Base-by-base conservation (phyloP, 768 basidiomycete genomes). In the Rhodocollybia butyracea region DNA sequence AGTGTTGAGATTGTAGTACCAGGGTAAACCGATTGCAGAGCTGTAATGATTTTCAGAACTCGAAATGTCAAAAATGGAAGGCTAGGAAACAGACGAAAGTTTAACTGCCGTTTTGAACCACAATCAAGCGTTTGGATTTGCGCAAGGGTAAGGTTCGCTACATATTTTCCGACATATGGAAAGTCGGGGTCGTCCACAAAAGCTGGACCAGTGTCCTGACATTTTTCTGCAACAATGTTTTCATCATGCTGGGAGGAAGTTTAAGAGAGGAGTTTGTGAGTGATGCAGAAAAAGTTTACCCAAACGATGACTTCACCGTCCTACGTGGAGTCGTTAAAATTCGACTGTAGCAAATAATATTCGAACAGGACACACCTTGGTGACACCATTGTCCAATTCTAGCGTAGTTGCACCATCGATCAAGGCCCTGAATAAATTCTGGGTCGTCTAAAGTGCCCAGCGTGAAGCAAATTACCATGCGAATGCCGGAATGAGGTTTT, bases 121-220 rank as follows among this genome's bases (percentile, higher is more conserved):
- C 91, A 93, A 65, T 93, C 89, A 41, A 93, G 68, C 4, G 87
- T 91, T 69, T 85, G 86, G 56, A 93, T 69, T 69, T 92, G 89
- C 6, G 88, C 82, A 39, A 91, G 68, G 0, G 91, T 92, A 39
- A 91, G 76, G 65, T 89, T 85, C n/a, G 82, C 84, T 52, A 91
- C 76, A 57, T 75, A 80, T 68, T 88, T 88, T 51, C 86, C 88
- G n/a, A 88, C 85, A 64, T 90, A 89, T 12, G 88, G 88, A 64
- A 80, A 90, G 38, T 71, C 71, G 2, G 84, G 82, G 64, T 90
- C 88, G 34, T 70, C 68, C 10, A 73, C 69, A 54, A 76, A 73
- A 34, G 66, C 83, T 43, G 89, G 86, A 15, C 57, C 61, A 2
- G 88, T 91, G 65, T 92, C 90, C 22, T 64, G 61, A 66, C 90